Evolutionary conservation across 495 filamentous ascomycete genomes (phyloP), one percentile per base, ranked within the genome.

Genomic region (Trichocladium antarcticum): DNA sequence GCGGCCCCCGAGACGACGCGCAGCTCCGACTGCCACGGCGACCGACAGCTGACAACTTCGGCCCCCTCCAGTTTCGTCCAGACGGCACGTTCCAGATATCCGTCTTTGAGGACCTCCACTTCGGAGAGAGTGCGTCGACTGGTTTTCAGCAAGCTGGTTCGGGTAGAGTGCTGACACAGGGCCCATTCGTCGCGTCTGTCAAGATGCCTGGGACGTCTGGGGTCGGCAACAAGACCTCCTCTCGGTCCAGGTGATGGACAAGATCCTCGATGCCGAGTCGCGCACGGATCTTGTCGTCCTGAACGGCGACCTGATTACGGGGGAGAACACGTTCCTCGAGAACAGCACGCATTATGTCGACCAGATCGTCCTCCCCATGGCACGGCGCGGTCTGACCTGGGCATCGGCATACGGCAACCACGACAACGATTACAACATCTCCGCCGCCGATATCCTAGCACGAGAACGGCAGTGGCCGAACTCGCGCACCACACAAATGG

Each of bases 341-440:
- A 84, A 85, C 55, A 73, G 74, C 67, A 63, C 36, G 68, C 42
- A 64, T 17, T 83, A 85, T 47, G 28, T 86, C 15, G 75, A 85
- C 54, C 58, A 73, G 35, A 77, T 87, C 5, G 77, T 85, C 14
- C 49, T 38, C 1, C 69, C 83, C 1, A 60, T 87, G 2, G 63
- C 81, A 0, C 41, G 72, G 2, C 68, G 68, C 4, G 63, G 67
- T 5, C 56, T 81, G 0, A 65, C 67, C 1, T 87, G 82, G 82
- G 81, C 81, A 0, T 79, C 75, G 3, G 80, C 82, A 0, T 88
- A 87, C 49, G 84, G 84, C 1, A 89, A 87, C 57, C 84, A 88
- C 49, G 84, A 88, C 54, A 75, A 70, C 45, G 65, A 79, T 24
- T 74, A 58, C 57, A 84, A 83, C 51, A 64, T 83, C 22, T 77